phyloP scores from a whole-genome alignment of 2,329 filamentous ascomycete species.

The Pseudogymnoascus sp. region DNA sequence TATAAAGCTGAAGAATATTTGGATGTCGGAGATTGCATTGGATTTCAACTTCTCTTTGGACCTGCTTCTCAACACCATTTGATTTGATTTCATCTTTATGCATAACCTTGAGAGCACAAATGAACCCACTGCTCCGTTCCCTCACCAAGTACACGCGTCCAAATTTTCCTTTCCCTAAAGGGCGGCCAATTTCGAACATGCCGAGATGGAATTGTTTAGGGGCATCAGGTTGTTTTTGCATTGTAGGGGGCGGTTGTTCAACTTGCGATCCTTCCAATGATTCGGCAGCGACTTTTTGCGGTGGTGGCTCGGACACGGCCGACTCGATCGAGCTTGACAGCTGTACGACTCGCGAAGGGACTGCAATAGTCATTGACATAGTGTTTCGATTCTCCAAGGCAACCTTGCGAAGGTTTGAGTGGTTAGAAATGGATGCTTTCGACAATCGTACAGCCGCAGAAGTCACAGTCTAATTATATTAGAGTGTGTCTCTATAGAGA shows the following conservation, averaged over 20 bases:
- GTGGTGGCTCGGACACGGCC: slow-evolving; percentile 40
- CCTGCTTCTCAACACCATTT: slow-evolving; percentile 61
- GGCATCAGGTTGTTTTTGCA: slow-evolving; percentile 48
- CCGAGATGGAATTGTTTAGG: slow-evolving; percentile 63
- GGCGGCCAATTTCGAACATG: slow-evolving; percentile 71
- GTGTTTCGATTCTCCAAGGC: neutral
- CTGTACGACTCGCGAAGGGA: slow-evolving; percentile 53
- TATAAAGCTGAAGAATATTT: slow-evolving; percentile 62
- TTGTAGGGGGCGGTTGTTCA: slow-evolving; percentile 40
- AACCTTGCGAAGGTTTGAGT: neutral
- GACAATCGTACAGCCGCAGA: neutral
- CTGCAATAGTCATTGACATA: slow-evolving; percentile 54
- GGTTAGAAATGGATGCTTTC: neutral
- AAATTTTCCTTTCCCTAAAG: slow-evolving; percentile 66
- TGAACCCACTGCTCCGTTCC: slow-evolving; percentile 58
- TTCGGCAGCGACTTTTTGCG: slow-evolving; percentile 41
- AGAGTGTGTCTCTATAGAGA: neutral
- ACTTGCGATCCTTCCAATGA: slow-evolving; percentile 37
- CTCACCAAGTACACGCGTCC: slow-evolving; percentile 65
- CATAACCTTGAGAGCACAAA: slow-evolving; percentile 64
- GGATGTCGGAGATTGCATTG: slow-evolving; percentile 65
- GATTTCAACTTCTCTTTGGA: slow-evolving; percentile 66
- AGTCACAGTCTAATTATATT: neutral
- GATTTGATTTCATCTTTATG: slow-evolving; percentile 64
- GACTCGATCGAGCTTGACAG: slow-evolving; percentile 35